These are phyloP conservation scores for Epichloe baconii DNA, from an alignment of 2,329 filamentous ascomycete species.

Conservation along the genomic window DNA sequence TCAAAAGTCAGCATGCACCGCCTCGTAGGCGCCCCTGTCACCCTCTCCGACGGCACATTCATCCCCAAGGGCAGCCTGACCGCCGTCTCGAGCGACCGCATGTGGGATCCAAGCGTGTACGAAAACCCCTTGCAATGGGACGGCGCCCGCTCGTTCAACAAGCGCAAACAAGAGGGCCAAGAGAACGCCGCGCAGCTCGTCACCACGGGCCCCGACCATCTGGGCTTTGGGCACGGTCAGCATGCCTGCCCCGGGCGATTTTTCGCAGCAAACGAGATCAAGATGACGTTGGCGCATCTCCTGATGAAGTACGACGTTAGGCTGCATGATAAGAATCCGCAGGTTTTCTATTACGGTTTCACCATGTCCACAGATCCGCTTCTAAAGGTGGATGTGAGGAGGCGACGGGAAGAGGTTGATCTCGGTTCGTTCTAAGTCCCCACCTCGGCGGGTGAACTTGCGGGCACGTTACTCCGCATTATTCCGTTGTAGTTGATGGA, in stretches of 20 bases:
- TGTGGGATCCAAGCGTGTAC: conserved; percentile 1
- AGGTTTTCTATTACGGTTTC: background rate
- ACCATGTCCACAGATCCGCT: background rate
- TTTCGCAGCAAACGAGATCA: conserved; percentile 39
- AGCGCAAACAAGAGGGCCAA: conserved; percentile 22
- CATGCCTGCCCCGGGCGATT: conserved; percentile 42
- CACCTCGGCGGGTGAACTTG: too few species aligned
- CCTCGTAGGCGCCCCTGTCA: background rate
- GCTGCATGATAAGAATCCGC: background rate
- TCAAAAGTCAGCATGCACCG: conserved; percentile 5
- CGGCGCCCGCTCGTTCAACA: conserved; percentile 30
- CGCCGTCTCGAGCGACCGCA: background rate
- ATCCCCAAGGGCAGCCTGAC: conserved; percentile 3
- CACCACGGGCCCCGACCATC: conserved; percentile 32
- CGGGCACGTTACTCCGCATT: too few species aligned
- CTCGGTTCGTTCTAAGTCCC: background rate
- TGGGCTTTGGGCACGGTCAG: conserved; percentile 41
- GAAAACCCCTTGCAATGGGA: conserved; percentile 21
- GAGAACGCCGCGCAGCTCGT: conserved; percentile 27
- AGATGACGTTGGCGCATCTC: conserved; percentile 36
- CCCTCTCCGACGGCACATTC: conserved; percentile 6
- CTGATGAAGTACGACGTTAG: conserved; percentile 33
- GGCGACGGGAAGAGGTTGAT: background rate
- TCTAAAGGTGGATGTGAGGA: background rate
- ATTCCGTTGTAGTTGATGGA: too few species aligned